Evolutionary conservation across 768 basidiomycete species (phyloP).

Genomic region (Imleria badia): DNA sequence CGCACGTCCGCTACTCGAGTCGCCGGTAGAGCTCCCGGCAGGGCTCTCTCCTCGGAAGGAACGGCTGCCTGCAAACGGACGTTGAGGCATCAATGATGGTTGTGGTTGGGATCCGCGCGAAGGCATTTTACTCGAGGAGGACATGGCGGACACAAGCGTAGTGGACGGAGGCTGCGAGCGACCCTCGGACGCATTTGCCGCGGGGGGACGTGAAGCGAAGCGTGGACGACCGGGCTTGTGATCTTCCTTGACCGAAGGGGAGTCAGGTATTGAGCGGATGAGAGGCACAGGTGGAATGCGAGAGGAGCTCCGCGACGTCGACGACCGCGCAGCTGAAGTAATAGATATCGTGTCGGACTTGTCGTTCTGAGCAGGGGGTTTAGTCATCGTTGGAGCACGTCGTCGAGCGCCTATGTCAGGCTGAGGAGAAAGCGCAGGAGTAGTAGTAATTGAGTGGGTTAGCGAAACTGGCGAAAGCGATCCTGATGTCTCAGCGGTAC

Average conservation of each 20-base stretch:
- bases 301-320: constrained; percentile 23
- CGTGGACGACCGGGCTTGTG: constrained; percentile 14
- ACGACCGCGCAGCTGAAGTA: constrained; percentile 21
- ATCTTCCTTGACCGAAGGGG: constrained; percentile 31
- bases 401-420: constrained; percentile 14
- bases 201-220: constrained; percentile 7
- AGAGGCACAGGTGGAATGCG: constrained; percentile 32
- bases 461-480: constrained; percentile 14
- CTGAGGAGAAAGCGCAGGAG: constrained; percentile 8
- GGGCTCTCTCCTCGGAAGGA: constrained; percentile 58
- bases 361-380: constrained; percentile 17
- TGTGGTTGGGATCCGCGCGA: constrained; percentile 26
- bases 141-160: constrained; percentile 5
- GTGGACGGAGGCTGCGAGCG: constrained; percentile 14
- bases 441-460: neutral
- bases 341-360: constrained; percentile 30
- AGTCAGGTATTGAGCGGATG: constrained; percentile 31
- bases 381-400: constrained; percentile 7
- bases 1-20: constrained; percentile 73
- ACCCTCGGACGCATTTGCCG: constrained; percentile 6
- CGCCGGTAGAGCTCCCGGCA: constrained; percentile 76
- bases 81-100: constrained; percentile 34
- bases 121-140: constrained; percentile 19
- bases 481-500: constrained; percentile 13
- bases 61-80: constrained; percentile 55